Percentiles rank a stretch among this genome's conserved stretches.
Conservation (phyloP, 148 eudicot genomes). For the Euryodendron excelsum region DNA sequence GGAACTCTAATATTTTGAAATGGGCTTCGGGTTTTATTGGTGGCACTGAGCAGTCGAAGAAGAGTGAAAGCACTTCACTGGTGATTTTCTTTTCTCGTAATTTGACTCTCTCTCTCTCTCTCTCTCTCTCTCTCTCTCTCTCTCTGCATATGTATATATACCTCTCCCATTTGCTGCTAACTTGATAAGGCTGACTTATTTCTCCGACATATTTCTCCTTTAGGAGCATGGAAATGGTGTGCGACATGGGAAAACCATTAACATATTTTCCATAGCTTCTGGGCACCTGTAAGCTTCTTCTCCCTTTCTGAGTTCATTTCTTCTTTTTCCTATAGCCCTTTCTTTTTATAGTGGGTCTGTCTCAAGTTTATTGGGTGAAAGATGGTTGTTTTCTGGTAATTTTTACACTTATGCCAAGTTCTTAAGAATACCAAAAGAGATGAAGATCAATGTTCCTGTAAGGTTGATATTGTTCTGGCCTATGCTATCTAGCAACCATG, state of each 20-base stretch:
- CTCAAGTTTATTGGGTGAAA: not conserved
- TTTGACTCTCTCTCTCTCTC: not conserved
- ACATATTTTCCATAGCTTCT: slow-evolving; percentile 94
- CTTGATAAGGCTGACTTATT: slow-evolving; percentile 9
- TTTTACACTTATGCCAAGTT: not conserved
- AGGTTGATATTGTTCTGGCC: too few relatives aligned
- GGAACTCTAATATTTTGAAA: slow-evolving; percentile 84
- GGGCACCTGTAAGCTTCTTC: slow-evolving; percentile 86
- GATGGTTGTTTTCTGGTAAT: not conserved
- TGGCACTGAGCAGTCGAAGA: slow-evolving; percentile 57
- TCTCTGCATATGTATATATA: not conserved
- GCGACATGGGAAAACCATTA: slow-evolving; percentile 75
- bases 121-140: too few relatives aligned
- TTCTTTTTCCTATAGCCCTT: not conserved
- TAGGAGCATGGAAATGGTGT: slow-evolving; percentile 51
- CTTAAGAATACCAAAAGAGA: too few relatives aligned
- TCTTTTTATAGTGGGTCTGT: not conserved
- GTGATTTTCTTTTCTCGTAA: slow-evolving; percentile 41
- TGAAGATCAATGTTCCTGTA: too few relatives aligned
- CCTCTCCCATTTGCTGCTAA: not conserved
- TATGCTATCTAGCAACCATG: too few relatives aligned
- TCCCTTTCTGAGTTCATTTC: not conserved
- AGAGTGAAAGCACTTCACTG: slow-evolving; percentile 43
- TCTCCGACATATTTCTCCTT: slow-evolving; percentile 7
- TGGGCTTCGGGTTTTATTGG: slow-evolving; percentile 97